Percentiles rank a stretch among this genome's conserved stretches.
phyloP scores from a whole-genome alignment of 148 eudicot genomes.

The Persicaria maculosa region DNA sequence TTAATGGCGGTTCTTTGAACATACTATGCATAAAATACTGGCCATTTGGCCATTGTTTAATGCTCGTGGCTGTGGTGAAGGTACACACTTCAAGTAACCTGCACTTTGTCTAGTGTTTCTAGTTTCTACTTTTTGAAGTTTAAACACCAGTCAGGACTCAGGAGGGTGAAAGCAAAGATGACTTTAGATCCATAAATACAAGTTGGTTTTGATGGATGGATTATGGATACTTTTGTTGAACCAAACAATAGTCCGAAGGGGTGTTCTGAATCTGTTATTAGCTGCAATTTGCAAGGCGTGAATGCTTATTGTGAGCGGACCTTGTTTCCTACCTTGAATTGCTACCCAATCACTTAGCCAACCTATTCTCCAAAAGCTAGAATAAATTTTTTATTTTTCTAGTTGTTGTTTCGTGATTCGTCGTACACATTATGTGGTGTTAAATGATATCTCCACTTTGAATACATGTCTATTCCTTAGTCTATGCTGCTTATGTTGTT shows the following conservation, averaged over 20 bases:
- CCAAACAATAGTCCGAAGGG: not conserved
- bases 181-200: not conserved
- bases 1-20: no score
- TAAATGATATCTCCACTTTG: no score
- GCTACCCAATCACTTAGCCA: no score
- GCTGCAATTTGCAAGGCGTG: not conserved
- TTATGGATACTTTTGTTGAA: no score
- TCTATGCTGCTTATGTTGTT: no score
- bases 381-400: no score
- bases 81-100: not conserved
- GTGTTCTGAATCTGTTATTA: not conserved
- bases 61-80: not conserved
- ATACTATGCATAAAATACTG: not conserved
- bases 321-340: no score
- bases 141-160: not conserved
- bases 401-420: no score
- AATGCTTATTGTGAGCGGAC: no score
- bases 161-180: not conserved
- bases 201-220: not conserved
- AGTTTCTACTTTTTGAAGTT: not conserved
- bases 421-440: no score
- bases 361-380: no score
- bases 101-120: not conserved
- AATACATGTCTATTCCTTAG: no score
- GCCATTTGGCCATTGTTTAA: not conserved